Evolutionary conservation across 441 rosid species (phyloP), one percentile per base, ranked within the genome.

Genomic region (Manihot esculenta): DNA sequence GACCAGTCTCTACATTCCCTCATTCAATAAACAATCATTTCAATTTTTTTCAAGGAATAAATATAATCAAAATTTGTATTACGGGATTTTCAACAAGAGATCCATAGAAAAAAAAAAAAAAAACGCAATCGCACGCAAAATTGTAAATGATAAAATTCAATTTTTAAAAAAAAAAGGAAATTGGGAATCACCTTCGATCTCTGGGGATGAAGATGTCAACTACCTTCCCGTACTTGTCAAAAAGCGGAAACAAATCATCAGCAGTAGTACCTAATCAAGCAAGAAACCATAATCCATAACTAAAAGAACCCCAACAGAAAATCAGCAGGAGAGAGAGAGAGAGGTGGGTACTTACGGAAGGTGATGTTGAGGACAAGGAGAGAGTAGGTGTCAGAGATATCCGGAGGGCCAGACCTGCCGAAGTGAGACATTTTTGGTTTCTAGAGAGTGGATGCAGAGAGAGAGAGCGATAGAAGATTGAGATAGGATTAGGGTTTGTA

Each of bases 321-420:
- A 65, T 55, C 24, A 73, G 10, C 24, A 1, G 14, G 47, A 42
- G 3, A 48, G 15, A 20, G 1, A 38, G n/a, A 38, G 7, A 53
- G 42, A 50, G 49, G 27, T 50, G 42, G 42, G 59, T 21, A 57
- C 64, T 73, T 77, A 94, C 99, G 97, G 84, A 95, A 95, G 65
- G 97, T 89, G 76, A 95, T 95, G 82, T 95, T 95, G 77, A 93
- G 98, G 65, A 95, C 88, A 77, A 93, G 99, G 45, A 95, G 97
- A 49, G 99, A 95, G 81, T 89, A 95, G 48, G 97, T 95, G 72
- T 95, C 98, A 48, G 76, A 56, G 79, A 95, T 95, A 70, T 95
- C 98, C 17, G 99, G 98, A 30, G 99, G 99, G 53, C 98, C 99
- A 24, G 99, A 88, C 80, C 94, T 82, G 18, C 98, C 99, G 68